A percentile compares a stretch with the other conserved stretches of the same genome.
Conservation (phyloP, 108 stramenopile genomes). For the Discostella pseudostelligera region DNA sequence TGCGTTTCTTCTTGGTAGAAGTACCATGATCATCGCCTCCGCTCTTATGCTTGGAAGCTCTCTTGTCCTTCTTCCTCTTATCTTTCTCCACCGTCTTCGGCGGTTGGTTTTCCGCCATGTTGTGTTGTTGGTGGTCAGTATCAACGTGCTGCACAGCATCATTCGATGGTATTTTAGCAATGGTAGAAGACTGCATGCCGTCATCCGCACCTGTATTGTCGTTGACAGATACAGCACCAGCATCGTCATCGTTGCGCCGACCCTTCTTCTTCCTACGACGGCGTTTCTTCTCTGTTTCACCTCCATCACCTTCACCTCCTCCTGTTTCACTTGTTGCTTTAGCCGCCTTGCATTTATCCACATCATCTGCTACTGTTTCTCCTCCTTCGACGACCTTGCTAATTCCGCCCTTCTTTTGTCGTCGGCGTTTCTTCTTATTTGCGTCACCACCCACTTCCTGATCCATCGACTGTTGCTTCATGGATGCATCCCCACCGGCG, state of each 20-base stretch:
- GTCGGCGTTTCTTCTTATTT: conserved; percentile 60
- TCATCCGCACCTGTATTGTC: neutral
- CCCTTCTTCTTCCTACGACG: conserved; percentile 48
- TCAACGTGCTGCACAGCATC: too few relatives aligned
- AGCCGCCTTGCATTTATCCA: neutral
- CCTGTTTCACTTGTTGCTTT: too few relatives aligned
- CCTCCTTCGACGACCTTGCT: neutral
- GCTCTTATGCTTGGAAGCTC: conserved; percentile 11
- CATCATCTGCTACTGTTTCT: neutral
- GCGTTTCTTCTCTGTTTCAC: conserved; percentile 56
- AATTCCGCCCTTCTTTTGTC: conserved; percentile 39
- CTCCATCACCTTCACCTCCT: conserved; percentile 26
- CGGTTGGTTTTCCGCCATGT: neutral
- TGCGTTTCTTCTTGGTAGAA: conserved; percentile 44
- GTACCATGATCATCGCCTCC: neutral
- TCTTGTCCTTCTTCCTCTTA: conserved; percentile 22
- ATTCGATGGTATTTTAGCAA: neutral
- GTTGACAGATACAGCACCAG: neutral
- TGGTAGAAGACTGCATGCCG: neutral
- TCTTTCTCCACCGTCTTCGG: conserved; percentile 20
- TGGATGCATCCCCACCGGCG: conserved; percentile 5
- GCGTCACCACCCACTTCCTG: conserved; percentile 25
- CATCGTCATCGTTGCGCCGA: conserved; percentile 2
- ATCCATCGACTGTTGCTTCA: neutral
- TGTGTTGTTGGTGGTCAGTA: too few relatives aligned